A percentile compares a stretch with the other conserved stretches of the same genome.
These are phyloP conservation scores for Scedosporium apiospermum DNA, from an alignment of 2,329 filamentous ascomycete species.

Conservation along the genomic window DNA sequence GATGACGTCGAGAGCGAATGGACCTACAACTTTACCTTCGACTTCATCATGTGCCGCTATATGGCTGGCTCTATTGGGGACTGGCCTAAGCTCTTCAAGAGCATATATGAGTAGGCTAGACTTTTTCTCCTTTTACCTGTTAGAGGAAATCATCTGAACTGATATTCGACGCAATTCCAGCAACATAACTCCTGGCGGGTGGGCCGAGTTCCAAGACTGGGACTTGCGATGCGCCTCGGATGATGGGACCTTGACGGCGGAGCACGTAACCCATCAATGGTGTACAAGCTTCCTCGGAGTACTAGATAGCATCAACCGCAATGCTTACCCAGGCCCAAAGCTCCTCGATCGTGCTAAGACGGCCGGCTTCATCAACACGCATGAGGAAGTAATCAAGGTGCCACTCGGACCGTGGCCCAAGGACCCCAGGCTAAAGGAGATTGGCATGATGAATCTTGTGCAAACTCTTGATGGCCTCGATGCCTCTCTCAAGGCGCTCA, in stretches of 20 bases:
- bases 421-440: background rate
- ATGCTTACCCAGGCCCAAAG: no score
- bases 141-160: background rate
- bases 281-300: background rate
- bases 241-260: background rate
- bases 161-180: background rate
- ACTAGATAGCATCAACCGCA: no score
- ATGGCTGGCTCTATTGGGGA: slow-evolving; percentile 18
- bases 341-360: background rate
- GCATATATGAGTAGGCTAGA: slow-evolving; percentile 14
- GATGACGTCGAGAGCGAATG: slow-evolving; percentile 17
- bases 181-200: background rate
- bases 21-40: slow-evolving; percentile 16
- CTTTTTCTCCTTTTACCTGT: slow-evolving; percentile 10
- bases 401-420: background rate
- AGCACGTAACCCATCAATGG: background rate
- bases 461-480: slow-evolving; percentile 12
- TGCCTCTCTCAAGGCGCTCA: background rate
- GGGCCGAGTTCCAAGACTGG: background rate
- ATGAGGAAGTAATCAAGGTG: background rate
- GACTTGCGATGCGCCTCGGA: background rate
- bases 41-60: slow-evolving; percentile 18
- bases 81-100: slow-evolving; percentile 15
- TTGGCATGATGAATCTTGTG: background rate
- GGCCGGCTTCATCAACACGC: background rate